These are phyloP conservation scores for Melastoma candidum DNA, from an alignment of 441 rosid genomes.

Conservation along the genomic window DNA sequence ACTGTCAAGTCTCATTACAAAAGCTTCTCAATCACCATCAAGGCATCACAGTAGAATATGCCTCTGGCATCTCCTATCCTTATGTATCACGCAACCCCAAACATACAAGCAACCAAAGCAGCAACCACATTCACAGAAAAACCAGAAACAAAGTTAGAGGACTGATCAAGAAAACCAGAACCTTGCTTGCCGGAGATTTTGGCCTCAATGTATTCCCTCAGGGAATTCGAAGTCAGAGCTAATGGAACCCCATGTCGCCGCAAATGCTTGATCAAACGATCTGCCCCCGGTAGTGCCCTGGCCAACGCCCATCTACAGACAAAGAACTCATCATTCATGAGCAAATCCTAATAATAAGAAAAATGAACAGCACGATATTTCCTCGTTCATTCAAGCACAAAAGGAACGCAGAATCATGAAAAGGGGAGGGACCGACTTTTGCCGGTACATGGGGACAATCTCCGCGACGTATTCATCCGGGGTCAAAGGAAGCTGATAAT, in stretches of 20 bases:
- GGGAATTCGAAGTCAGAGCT: constrained; percentile 41
- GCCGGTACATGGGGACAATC: constrained; percentile 29
- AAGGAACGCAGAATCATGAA: neutral
- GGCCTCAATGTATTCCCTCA: constrained; percentile 23
- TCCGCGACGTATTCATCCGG: constrained; percentile 23
- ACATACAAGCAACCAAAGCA: too few species aligned
- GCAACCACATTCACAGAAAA: too few species aligned
- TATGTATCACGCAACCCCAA: too few species aligned
- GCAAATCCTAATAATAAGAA: neutral
- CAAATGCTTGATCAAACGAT: constrained; percentile 32
- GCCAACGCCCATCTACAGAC: constrained; percentile 25
- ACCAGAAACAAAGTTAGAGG: too few species aligned
- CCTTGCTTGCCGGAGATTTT: constrained; percentile 30
- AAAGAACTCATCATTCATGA: neutral
- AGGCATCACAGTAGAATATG: too few species aligned
- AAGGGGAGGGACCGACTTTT: constrained; percentile 16
- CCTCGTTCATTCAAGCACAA: too few species aligned
- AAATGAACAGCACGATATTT: neutral
- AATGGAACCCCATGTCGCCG: constrained; percentile 25
- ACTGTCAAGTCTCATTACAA: too few species aligned
- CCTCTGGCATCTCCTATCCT: too few species aligned
- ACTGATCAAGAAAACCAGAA: constrained; percentile 1
- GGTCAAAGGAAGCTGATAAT: constrained; percentile 32
- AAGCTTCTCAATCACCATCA: too few species aligned
- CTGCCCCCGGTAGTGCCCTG: constrained; percentile 33